Conservation (phyloP, 2,329 filamentous ascomycete species). For the Knufia petricola region DNA sequence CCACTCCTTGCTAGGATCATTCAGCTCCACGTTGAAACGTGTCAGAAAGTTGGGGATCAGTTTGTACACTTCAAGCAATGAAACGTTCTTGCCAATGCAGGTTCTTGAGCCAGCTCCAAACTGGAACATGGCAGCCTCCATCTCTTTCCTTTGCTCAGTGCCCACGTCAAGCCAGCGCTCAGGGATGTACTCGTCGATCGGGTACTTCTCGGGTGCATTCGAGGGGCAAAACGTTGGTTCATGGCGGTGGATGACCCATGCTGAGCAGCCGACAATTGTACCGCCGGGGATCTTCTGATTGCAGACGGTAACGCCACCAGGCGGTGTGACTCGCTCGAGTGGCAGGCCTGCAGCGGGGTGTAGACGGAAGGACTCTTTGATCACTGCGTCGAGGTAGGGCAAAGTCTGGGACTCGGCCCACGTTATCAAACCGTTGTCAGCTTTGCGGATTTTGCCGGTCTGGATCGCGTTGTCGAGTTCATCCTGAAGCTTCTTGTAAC, state of each 20-base stretch:
- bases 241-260: constrained; percentile 64
- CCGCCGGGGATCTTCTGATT: constrained; percentile 59
- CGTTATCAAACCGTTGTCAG: constrained; percentile 13
- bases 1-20: constrained; percentile 20
- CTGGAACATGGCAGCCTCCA: constrained; percentile 33
- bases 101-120: constrained; percentile 47
- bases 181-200: constrained; percentile 53
- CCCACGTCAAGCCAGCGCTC: constrained; percentile 58
- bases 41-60: constrained; percentile 23
- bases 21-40: constrained; percentile 19
- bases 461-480: constrained; percentile 20
- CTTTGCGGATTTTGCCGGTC: constrained; percentile 15
- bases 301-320: constrained; percentile 51
- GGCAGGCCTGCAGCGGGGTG: constrained; percentile 65
- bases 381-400: constrained; percentile 64
- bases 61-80: constrained; percentile 25
- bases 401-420: constrained; percentile 54
- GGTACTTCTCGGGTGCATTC: not conserved
- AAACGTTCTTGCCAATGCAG: constrained; percentile 26
- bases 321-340: constrained; percentile 63
- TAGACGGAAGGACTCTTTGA: constrained; percentile 69
- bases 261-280: constrained; percentile 64
- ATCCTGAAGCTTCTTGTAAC: constrained; percentile 18
- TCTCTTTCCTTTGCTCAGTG: constrained; percentile 36
- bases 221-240: constrained; percentile 50